A percentile compares a stretch with the other conserved stretches of the same genome.
Conservation (phyloP, 148 eudicot species). For the Dianthus caryophyllus region DNA sequence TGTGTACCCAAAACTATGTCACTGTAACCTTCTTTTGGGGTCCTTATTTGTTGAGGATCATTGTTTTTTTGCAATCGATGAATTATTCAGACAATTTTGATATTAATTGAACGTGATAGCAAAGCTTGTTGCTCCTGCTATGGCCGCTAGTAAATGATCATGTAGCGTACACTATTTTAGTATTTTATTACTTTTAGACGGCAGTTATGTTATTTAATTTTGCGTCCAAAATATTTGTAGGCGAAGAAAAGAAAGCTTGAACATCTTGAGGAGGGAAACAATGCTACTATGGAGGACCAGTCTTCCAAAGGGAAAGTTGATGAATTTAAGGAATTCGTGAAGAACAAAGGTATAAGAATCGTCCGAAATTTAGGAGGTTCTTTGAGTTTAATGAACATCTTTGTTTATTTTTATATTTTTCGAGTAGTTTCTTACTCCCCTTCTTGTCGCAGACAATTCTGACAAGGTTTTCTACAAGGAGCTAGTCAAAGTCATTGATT, state of each 20-base stretch:
- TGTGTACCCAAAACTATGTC: neutral
- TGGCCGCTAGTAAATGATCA: neutral
- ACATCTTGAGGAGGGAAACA: conserved; percentile 47
- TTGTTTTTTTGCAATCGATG: neutral
- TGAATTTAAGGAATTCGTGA: conserved; percentile 27
- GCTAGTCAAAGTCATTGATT: conserved; percentile 86
- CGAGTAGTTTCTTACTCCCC: conserved; percentile 5
- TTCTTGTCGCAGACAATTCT: conserved; percentile 51
- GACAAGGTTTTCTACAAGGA: conserved; percentile 94
- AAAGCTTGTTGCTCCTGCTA: neutral
- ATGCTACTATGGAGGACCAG: conserved; percentile 32
- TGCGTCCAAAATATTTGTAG: conserved; percentile 29
- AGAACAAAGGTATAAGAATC: conserved; percentile 44
- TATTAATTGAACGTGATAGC: neutral
- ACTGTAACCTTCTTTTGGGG: neutral
- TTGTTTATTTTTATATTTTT: neutral
- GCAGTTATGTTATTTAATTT: neutral
- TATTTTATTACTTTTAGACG: neutral
- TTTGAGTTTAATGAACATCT: neutral
- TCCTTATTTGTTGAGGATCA: neutral
- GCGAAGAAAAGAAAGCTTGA: conserved; percentile 80
- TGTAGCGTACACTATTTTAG: neutral
- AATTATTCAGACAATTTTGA: neutral
- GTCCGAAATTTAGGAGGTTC: neutral
- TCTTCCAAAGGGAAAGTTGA: conserved; percentile 31